Percentiles rank a stretch among this genome's conserved stretches.
These are phyloP conservation scores for Melampsora americana DNA, from an alignment of 1,284 basidiomycete genomes.

Conservation along the genomic window DNA sequence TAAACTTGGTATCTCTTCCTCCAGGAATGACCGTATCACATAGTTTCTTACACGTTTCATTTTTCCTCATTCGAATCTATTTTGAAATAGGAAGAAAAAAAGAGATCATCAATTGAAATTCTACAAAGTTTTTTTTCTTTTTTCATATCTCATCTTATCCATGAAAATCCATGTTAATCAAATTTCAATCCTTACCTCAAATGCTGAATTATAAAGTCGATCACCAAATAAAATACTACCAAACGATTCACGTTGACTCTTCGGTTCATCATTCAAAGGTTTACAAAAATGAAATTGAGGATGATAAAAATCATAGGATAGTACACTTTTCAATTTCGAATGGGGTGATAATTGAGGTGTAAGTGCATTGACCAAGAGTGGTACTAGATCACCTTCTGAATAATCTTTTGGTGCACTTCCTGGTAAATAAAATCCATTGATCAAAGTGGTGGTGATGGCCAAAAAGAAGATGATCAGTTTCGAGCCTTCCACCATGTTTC, in stretches of 20 bases:
- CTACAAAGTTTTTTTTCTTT: too few species aligned
- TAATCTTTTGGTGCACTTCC: slow-evolving; percentile 55
- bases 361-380: slow-evolving; percentile 54
- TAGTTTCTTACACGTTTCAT: slow-evolving; percentile 70
- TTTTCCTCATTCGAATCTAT: slow-evolving; percentile 73
- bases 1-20: slow-evolving; percentile 73
- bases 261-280: slow-evolving; percentile 67
- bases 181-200: too few species aligned
- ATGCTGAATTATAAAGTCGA: slow-evolving; percentile 85
- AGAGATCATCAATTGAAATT: slow-evolving; percentile 45
- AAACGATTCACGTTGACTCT: slow-evolving; percentile 78
- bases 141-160: too few species aligned
- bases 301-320: slow-evolving; percentile 71
- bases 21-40: slow-evolving; percentile 66
- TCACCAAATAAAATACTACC: slow-evolving; percentile 95
- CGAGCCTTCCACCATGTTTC: too few species aligned
- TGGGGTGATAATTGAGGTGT: slow-evolving; percentile 46
- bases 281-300: slow-evolving; percentile 79
- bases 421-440: slow-evolving; percentile 53
- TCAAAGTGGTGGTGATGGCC: too few species aligned
- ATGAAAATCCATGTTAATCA: too few species aligned
- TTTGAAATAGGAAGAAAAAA: slow-evolving; percentile 27
- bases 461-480: too few species aligned
- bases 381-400: slow-evolving; percentile 52
- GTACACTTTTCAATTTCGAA: slow-evolving; percentile 22